phyloP scores from a whole-genome alignment of 176 grass and related monocot species.

The Luzula sylvatica region DNA sequence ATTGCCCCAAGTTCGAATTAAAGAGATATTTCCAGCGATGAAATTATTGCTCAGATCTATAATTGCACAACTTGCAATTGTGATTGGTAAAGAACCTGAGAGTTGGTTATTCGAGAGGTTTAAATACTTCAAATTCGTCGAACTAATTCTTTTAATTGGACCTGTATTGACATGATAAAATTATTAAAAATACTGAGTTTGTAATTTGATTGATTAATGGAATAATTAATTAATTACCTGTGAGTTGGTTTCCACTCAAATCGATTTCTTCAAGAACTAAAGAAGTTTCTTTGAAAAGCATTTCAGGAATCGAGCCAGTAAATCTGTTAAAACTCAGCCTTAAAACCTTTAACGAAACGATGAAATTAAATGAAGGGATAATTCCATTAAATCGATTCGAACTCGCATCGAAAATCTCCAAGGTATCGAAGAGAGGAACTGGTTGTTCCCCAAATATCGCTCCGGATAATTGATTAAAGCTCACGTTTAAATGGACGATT shows the following conservation, averaged over 20 bases:
- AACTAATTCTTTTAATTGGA: conserved; percentile 60
- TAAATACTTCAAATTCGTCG: conserved; percentile 57
- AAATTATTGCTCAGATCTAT: conserved; percentile 76
- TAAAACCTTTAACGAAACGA: conserved; percentile 74
- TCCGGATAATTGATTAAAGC: conserved; percentile 62
- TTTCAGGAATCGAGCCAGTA: conserved; percentile 69
- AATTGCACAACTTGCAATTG: conserved; percentile 67
- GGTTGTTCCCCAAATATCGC: conserved; percentile 57
- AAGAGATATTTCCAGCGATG: conserved; percentile 70
- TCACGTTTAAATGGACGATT: conserved; percentile 65
- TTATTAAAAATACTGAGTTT: too few relatives aligned
- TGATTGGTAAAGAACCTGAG: conserved; percentile 68
- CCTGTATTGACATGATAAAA: conserved; percentile 32
- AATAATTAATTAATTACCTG: conserved; percentile 29
- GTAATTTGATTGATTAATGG: too few relatives aligned
- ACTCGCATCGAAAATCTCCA: conserved; percentile 90
- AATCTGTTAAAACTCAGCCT: conserved; percentile 58
- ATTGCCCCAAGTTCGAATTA: conserved; percentile 72
- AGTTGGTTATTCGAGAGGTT: conserved; percentile 74
- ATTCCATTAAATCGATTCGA: conserved; percentile 58
- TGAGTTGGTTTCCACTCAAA: conserved; percentile 77
- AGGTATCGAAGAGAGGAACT: conserved; percentile 54
- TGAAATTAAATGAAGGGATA: conserved; percentile 73
- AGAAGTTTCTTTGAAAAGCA: conserved; percentile 66
- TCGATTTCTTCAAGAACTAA: conserved; percentile 80